Evolutionary conservation across 495 filamentous ascomycete species (phyloP), one percentile per base, ranked within the genome.

Genomic region (Ascodesmis nigricans): DNA sequence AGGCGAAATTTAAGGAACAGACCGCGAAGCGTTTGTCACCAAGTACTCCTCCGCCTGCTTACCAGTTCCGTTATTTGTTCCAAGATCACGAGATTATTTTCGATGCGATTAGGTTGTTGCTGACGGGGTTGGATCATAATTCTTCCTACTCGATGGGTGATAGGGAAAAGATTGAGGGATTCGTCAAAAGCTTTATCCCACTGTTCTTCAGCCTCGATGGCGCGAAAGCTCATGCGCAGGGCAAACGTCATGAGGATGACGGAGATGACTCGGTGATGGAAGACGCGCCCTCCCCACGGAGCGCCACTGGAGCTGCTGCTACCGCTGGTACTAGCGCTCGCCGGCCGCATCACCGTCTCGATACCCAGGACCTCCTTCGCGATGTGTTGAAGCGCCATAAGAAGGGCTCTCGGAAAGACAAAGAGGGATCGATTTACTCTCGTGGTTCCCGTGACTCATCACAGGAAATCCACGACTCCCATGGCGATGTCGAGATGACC

Each of bases 121-220:
- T 90, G 15, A 63, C 75, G 19, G 80, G 69, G 46, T 69, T 77
- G 22, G 75, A 75, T 42, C 62, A 71, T 22, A 71, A 65, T 16
- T 69, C 64, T 3, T 62, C 66, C 46, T 67, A 70, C 37, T 78
- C 73, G 39, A 61, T 62, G 9, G 58, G 66, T 8, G 90, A 95
- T 44, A 70, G 76, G 18, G 62, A 74, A 36, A 71, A 75, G 17
- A 67, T 92, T 22, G 62, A 72, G 42, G 67, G 68, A 11, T 93
- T 95, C 54, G 70, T 93, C 42, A 76, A 79, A 48, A 74, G 75
- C 17, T 92, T 95, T 43, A 69, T 95, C 35, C 72, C 81, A 0
- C 58, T 69, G 1, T 95, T 95, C 62, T 93, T 93, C 43, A 80
- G 76, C 26, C 60, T 95, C 41, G 66, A 84, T 29, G 65, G 67